Percentiles rank a stretch among this genome's conserved stretches.
Conservation (phyloP, 1,284 basidiomycete genomes). For the Fomitopsis palustris region DNA sequence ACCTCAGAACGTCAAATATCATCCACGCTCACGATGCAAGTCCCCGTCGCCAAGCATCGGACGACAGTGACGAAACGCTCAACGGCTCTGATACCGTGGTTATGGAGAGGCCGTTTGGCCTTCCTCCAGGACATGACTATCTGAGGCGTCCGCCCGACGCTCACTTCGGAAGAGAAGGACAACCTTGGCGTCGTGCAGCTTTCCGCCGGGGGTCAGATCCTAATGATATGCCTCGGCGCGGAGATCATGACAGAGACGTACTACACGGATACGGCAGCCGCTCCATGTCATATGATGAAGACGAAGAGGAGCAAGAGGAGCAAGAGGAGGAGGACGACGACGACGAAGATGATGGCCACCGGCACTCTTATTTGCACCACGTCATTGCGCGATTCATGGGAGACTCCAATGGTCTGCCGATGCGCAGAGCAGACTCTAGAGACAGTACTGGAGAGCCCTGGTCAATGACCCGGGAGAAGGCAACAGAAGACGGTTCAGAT, state of each 20-base stretch:
- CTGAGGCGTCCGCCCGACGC: background rate
- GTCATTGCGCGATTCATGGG: background rate
- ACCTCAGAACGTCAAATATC: background rate
- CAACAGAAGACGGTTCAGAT: slow-evolving; percentile 7
- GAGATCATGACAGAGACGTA: background rate
- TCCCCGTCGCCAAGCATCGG: background rate
- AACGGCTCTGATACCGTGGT: background rate
- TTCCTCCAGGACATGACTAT: background rate
- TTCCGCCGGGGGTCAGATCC: slow-evolving; percentile 7
- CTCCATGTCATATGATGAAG: background rate
- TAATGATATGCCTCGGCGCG: background rate
- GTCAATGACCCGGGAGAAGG: slow-evolving; percentile 34
- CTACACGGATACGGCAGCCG: background rate
- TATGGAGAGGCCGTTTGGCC: background rate
- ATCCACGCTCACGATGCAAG: background rate
- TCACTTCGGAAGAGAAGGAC: background rate
- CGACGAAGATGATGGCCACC: background rate
- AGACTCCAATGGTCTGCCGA: background rate
- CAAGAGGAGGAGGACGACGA: slow-evolving; percentile 16
- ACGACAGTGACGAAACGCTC: slow-evolving; percentile 12
- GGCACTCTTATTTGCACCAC: background rate
- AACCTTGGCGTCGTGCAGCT: background rate
- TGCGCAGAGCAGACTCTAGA: slow-evolving; percentile 4
- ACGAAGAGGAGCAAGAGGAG: no score
- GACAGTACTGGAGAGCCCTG: slow-evolving; percentile 29